Base-by-base conservation (phyloP, 129 eudicot genomes). In the Lactuca sativa region DNA sequence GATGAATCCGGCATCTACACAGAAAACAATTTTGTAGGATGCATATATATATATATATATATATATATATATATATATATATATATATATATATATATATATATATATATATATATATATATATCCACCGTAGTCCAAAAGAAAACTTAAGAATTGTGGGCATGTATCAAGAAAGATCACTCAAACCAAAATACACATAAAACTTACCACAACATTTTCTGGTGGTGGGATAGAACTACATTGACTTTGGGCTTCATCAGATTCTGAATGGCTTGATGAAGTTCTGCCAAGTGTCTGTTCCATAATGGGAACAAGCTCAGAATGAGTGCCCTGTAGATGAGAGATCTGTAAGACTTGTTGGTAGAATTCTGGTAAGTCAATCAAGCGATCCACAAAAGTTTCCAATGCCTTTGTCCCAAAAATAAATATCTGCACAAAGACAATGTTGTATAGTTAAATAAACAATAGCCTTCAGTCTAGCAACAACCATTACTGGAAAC, bases 321-420 rank as follows among this genome's bases (percentile, higher is more conserved):
- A 71, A 75, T 89, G 88, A 63, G 90, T 71, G 74, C 77, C 86
- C 21, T 92, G 96, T 60, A 93, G 76, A 74, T 89, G 98, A 72
- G 96, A 85, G 75, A 93, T 89, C 75, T 93, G 97, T 60, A 93
- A 77, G 70, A 93, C 85, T 64, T 86, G 92, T 62, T 93, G 89
- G 84, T 97, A 93, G 71, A 89, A 93, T 32, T 89, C 95, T 30
- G 98, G 98, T 95, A 97, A 93, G 71, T 93, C 98, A 61, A 81
- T 75, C 82, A 93, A 79, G 30, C 98, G 97, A 60, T 89, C 95
- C 70, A 86, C 80, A 76, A 89, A 93, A 76, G 86, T 95, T 78
- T 93, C 98, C 76, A 93, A 64, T 21, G 98, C 95, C 71, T 73
- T 83, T 18, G 88, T 89, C 77, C 98, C 98, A 83, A 93, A 93